Percentiles rank a stretch among this genome's conserved stretches.
phyloP scores from a whole-genome alignment of 495 filamentous ascomycete species.

The Xylaria scruposa region DNA sequence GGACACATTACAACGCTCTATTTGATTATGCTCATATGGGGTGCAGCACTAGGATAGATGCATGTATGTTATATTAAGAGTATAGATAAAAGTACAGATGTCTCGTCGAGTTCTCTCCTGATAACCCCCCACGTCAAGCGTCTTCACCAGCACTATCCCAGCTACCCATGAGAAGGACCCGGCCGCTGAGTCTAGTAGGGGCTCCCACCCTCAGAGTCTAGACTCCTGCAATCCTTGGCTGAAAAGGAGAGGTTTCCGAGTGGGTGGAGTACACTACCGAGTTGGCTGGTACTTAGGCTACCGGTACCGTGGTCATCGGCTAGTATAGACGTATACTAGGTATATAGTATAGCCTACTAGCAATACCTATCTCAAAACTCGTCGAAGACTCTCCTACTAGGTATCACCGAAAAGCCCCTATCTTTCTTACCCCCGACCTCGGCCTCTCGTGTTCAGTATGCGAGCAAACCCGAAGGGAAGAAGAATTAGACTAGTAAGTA shows the following conservation, averaged over 20 bases:
- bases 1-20: slow-evolving; percentile 4
- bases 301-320: slow-evolving; percentile 2
- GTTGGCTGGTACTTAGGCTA: background rate
- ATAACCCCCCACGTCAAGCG: slow-evolving; percentile 3
- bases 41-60: background rate
- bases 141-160: slow-evolving; percentile 9
- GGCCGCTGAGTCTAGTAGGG: slow-evolving; percentile 21
- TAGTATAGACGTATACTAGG: background rate
- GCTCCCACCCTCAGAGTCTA: slow-evolving; percentile 27
- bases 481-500: background rate
- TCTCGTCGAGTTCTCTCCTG: background rate
- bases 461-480: background rate
- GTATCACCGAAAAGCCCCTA: background rate
- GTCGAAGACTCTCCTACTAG: background rate
- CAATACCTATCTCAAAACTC: background rate
- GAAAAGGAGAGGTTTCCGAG: slow-evolving; percentile 24
- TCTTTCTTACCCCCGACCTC: background rate
- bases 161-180: slow-evolving; percentile 8
- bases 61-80: slow-evolving; percentile 2
- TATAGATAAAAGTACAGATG: background rate
- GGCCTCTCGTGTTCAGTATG: background rate
- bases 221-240: slow-evolving; percentile 26
- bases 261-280: slow-evolving; percentile 23
- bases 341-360: background rate
- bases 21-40: background rate